phyloP scores from a whole-genome alignment of 1,284 basidiomycete genomes.

The Bjerkandera adusta region DNA sequence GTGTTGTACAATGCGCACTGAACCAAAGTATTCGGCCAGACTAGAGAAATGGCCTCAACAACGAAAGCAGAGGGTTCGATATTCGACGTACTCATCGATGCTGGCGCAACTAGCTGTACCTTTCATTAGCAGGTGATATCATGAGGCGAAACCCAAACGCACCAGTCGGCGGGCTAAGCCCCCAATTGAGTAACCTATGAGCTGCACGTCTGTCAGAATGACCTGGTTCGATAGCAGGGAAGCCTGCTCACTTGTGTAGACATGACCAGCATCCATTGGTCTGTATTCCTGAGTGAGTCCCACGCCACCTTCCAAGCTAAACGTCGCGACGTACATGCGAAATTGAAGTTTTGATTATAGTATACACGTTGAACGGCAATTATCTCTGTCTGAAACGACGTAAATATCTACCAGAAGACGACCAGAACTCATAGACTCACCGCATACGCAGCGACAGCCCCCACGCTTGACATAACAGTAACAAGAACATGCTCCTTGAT shows the following conservation, averaged over 20 bases:
- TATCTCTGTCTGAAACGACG: conserved; percentile 58
- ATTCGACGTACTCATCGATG: conserved; percentile 76
- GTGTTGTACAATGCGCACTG: conserved; percentile 83
- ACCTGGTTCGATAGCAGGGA: not conserved
- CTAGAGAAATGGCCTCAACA: conserved; percentile 13
- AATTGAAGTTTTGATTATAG: conserved; percentile 65
- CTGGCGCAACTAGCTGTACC: conserved; percentile 78
- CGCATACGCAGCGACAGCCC: conserved; percentile 54
- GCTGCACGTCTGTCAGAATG: conserved; percentile 40
- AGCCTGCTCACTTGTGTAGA: conserved; percentile 46
- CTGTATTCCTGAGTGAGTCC: conserved; percentile 23
- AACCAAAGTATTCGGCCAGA: conserved; percentile 88
- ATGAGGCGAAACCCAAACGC: conserved; percentile 7
- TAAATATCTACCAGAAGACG: not conserved
- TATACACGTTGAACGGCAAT: conserved; percentile 72
- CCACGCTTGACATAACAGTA: conserved; percentile 78
- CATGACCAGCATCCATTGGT: conserved; percentile 80
- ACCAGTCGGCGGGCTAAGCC: conserved; percentile 59
- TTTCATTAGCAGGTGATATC: conserved; percentile 27
- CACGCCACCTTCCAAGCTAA: conserved; percentile 23
- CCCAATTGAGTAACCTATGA: conserved; percentile 86
- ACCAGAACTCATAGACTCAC: conserved; percentile 13
- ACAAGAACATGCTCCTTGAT: conserved; percentile 64
- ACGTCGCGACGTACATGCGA: conserved; percentile 44
- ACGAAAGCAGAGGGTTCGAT: not conserved